These are phyloP conservation scores for Lipomyces yamanashiensis DNA, from an alignment of 805 yeast species.

Conservation along the genomic window DNA sequence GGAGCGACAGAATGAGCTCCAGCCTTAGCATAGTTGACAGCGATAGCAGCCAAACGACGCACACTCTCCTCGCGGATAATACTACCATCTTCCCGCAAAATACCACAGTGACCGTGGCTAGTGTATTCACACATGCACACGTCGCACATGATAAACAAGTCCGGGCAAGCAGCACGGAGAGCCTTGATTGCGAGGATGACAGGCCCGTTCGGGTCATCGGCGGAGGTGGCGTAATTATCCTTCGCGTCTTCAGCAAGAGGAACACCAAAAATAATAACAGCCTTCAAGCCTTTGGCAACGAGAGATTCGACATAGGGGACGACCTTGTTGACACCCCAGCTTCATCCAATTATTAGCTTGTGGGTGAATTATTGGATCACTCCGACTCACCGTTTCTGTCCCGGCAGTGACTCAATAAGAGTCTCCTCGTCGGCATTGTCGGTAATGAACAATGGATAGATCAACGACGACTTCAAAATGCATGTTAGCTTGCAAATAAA, in stretches of 20 bases:
- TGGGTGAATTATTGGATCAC: not conserved
- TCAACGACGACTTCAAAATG: slow-evolving; percentile 51
- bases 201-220: slow-evolving; percentile 96
- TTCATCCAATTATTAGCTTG: slow-evolving; percentile 29
- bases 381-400: slow-evolving; percentile 57
- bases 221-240: slow-evolving; percentile 82
- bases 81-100: slow-evolving; percentile 82
- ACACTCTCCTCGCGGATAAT: slow-evolving; percentile 77
- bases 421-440: slow-evolving; percentile 82
- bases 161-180: slow-evolving; percentile 71
- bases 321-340: slow-evolving; percentile 82
- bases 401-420: slow-evolving; percentile 77
- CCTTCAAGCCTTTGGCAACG: slow-evolving; percentile 76
- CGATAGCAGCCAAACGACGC: slow-evolving; percentile 87
- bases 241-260: slow-evolving; percentile 75
- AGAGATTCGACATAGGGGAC: slow-evolving; percentile 70
- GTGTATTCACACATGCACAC: slow-evolving; percentile 97
- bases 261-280: slow-evolving; percentile 93
- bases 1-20: slow-evolving; percentile 98
- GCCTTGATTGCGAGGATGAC: slow-evolving; percentile 79
- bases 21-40: slow-evolving; percentile 91
- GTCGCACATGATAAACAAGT: slow-evolving; percentile 85
- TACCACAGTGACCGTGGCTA: slow-evolving; percentile 97
- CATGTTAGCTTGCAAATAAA: not conserved
- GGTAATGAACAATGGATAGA: slow-evolving; percentile 86